A percentile compares a stretch with the other conserved stretches of the same genome.
Evolutionary conservation across 2,329 filamentous ascomycete genomes (phyloP).

Genomic region (Fusarium luffae): DNA sequence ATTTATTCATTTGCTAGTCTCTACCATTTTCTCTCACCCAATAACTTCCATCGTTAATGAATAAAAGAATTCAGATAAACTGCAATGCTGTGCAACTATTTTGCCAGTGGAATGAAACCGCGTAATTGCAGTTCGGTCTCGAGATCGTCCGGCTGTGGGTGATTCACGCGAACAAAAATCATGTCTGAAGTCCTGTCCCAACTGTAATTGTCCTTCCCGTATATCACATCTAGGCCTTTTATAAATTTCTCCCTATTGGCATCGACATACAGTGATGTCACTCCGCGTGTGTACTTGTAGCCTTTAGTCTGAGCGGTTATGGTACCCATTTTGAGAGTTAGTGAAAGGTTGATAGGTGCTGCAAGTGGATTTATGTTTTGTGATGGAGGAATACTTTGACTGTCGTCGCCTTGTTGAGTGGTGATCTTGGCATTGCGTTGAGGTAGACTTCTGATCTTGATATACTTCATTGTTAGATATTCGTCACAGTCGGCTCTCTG

Average conservation of each 20-base stretch:
- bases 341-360: background rate
- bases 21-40: background rate
- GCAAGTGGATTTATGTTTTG: accelerated
- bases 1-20: background rate
- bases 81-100: background rate
- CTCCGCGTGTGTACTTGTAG: background rate
- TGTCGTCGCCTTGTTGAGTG: background rate
- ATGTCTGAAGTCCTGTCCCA: too few relatives aligned
- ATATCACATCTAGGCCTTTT: background rate
- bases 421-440: background rate
- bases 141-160: background rate
- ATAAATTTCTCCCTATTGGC: background rate
- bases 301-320: background rate
- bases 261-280: background rate
- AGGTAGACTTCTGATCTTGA: accelerated
- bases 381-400: background rate
- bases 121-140: background rate
- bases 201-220: background rate
- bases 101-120: background rate
- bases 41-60: accelerated
- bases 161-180: background rate
- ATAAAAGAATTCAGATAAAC: background rate
- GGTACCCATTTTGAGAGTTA: background rate
- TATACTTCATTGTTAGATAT: background rate
- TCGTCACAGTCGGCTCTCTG: background rate